Evolutionary conservation across 2,329 filamentous ascomycete genomes (phyloP), one percentile per base, ranked within the genome.

Genomic region (Cordyceps fumosorosea): DNA sequence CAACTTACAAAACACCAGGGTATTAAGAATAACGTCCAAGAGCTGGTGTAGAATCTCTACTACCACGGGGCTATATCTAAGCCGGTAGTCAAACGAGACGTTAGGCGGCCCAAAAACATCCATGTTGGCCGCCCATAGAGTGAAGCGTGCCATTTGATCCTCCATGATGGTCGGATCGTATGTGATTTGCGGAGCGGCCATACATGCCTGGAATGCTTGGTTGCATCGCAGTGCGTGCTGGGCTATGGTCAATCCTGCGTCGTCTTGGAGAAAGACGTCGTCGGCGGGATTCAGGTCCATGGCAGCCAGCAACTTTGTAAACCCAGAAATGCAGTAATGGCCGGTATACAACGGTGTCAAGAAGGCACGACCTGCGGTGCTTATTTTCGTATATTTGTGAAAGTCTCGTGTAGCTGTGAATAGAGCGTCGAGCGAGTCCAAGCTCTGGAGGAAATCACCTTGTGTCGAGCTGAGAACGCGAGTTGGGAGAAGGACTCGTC

Each of bases 11-110:
- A 29, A 58, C 26, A 18, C 32, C 26, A 58, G 40, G 47, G 54
- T 48, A 10, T 32, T 26, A 10, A 18, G 34, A 18, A 56, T 56
- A 22, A 48, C 24, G 54, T 56, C 54, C 5, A 67, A 64, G 10
- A 72, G 63, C 22, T 66, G 56, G 61, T 72, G 60, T 45, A 72
- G 64, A 47, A 52, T 52, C 26, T 52, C 7, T 6, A 52, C 50
- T 26, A 57, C 64, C 57, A 53, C 67, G 55, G 68, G 68, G 67
- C 69, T 71, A 66, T 64, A 71, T 67, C 69, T 56, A 52, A 71
- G 69, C 62, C 69, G 66, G 65, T 70, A 71, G 59, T 71, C 69
- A 63, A 71, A 50, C 65, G 69, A 71, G 52, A 71, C 65, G 58
- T 71, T 69, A 63, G 64, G 67, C 60, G 69, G 66, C 51, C 69